These are phyloP conservation scores for Penicillium frequentans DNA, from an alignment of 2,329 filamentous ascomycete species.

Conservation along the genomic window DNA sequence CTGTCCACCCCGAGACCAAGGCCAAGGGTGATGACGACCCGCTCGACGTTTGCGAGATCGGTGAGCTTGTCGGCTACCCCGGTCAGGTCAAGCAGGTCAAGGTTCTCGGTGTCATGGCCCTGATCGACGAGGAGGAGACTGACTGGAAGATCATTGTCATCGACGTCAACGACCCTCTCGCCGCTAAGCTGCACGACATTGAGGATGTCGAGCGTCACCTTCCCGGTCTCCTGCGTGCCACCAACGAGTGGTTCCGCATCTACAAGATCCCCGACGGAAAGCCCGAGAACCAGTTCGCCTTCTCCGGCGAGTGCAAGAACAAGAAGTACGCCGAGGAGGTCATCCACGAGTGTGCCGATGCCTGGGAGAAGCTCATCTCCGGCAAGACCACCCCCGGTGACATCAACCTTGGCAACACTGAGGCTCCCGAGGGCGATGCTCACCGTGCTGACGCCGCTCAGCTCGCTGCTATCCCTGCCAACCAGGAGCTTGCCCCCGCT, in stretches of 20 bases:
- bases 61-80: conserved; percentile 92
- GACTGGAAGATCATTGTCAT: conserved; percentile 99
- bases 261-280: conserved; percentile 99
- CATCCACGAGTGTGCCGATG: conserved; percentile 91
- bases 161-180: conserved; percentile 95
- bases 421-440: conserved; percentile 66
- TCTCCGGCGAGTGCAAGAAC: conserved; percentile 99
- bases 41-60: conserved; percentile 98
- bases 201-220: conserved; percentile 99
- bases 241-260: conserved; percentile 99
- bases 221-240: conserved; percentile 91
- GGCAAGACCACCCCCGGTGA: conserved; percentile 80
- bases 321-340: conserved; percentile 98
- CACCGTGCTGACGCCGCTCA: conserved; percentile 68
- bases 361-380: conserved; percentile 93
- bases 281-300: conserved; percentile 99
- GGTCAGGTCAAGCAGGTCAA: conserved; percentile 99
- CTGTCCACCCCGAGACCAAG: conserved; percentile 97
- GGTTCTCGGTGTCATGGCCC: conserved; percentile 98
- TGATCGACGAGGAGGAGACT: conserved; percentile 98
- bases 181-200: conserved; percentile 94
- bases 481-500: conserved; percentile 78
- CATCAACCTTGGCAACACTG: conserved; percentile 78
- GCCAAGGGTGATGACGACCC: conserved; percentile 99
- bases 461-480: conserved; percentile 72